A percentile compares a stretch with the other conserved stretches of the same genome.
These are phyloP conservation scores for Biscogniauxia sp. DNA, from an alignment of 2,329 filamentous ascomycete species.

Conservation along the genomic window DNA sequence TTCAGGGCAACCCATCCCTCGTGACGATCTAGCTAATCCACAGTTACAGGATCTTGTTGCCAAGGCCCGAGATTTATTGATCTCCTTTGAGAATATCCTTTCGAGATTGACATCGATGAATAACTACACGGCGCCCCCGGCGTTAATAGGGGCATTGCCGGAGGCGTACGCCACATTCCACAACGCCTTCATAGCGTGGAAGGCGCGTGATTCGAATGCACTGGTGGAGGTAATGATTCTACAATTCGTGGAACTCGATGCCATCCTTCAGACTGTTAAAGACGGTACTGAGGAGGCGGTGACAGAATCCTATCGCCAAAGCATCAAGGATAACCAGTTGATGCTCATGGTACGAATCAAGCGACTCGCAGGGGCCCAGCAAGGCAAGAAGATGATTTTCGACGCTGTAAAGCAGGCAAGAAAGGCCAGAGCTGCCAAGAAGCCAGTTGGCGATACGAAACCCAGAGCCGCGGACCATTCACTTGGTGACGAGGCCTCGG, in stretches of 20 bases:
- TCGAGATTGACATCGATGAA: constrained; percentile 65
- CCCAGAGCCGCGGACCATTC: constrained; percentile 61
- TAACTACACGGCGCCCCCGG: constrained; percentile 63
- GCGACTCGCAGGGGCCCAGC: constrained; percentile 68
- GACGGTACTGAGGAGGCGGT: constrained; percentile 72
- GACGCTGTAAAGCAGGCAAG: constrained; percentile 72
- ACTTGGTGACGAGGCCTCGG: constrained; percentile 32
- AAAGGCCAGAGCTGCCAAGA: constrained; percentile 61
- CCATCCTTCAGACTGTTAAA: constrained; percentile 80
- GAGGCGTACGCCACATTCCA: constrained; percentile 72
- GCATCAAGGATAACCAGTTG: constrained; percentile 77
- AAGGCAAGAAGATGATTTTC: constrained; percentile 70
- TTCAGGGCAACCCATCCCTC: constrained; percentile 42
- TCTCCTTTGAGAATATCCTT: constrained; percentile 73
- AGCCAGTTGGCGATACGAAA: constrained; percentile 66
- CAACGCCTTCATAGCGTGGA: constrained; percentile 80
- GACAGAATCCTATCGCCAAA: constrained; percentile 72
- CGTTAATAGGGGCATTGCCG: constrained; percentile 60
- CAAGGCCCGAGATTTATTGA: constrained; percentile 74
- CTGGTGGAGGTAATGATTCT: constrained; percentile 83
- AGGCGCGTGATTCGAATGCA: constrained; percentile 73
- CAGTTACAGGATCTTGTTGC: constrained; percentile 69
- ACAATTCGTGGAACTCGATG: constrained; percentile 80
- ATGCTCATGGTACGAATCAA: constrained; percentile 79
- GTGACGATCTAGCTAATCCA: constrained; percentile 58